Evolutionary conservation across 306 rosid species (phyloP).

Genomic region (Cucurbita ficifolia): DNA sequence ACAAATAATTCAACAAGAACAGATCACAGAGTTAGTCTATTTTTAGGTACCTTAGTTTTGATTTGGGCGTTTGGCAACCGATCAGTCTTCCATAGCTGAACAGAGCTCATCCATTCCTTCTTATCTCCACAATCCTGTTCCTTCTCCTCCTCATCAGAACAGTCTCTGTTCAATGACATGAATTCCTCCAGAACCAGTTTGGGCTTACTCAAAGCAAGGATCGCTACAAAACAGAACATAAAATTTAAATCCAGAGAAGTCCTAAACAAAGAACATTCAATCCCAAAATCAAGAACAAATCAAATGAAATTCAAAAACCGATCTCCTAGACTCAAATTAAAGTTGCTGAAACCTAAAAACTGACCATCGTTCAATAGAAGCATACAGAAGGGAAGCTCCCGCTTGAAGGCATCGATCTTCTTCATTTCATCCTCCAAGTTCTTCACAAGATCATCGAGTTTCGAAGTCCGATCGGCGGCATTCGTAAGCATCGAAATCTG

Average conservation of each 20-base stretch:
- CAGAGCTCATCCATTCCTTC: constrained; percentile 96
- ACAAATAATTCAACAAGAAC: not conserved
- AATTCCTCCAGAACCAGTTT: constrained; percentile 70
- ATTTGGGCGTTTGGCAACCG: constrained; percentile 15
- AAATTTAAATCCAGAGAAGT: not conserved
- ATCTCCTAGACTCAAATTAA: not conserved
- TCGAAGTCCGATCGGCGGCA: constrained; percentile 24
- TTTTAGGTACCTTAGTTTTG: constrained; percentile 41
- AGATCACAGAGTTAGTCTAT: not conserved
- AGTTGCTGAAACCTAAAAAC: not conserved
- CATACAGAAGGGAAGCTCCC: constrained; percentile 93
- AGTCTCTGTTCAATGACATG: constrained; percentile 56
- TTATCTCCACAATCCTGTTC: constrained; percentile 62
- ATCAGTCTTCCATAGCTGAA: constrained; percentile 73
- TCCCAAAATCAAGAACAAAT: not conserved
- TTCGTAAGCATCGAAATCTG: constrained; percentile 25
- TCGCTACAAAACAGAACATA: constrained; percentile 31
- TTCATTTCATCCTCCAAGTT: constrained; percentile 57
- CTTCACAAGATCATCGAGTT: constrained; percentile 31
- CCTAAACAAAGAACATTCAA: not conserved
- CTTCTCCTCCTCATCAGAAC: constrained; percentile 13
- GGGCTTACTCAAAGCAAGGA: constrained; percentile 30
- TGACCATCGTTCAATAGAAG: constrained; percentile 66
- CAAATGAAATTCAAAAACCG: not conserved
- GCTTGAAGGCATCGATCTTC: constrained; percentile 86